Evolutionary conservation across 179 eudicot species (phyloP), one percentile per base, ranked within the genome.

Genomic region (Silene vulgaris): DNA sequence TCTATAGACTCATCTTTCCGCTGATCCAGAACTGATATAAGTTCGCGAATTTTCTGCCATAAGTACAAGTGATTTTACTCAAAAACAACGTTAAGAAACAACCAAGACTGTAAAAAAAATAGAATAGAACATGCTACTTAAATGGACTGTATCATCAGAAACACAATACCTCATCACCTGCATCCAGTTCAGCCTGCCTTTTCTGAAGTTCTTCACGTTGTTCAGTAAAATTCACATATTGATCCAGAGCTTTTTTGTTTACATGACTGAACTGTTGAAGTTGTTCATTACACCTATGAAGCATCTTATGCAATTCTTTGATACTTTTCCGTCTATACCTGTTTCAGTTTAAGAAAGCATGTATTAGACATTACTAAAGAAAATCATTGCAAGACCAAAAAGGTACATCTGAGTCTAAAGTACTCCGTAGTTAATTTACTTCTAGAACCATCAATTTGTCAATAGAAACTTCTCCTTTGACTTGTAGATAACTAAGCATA

Each of bases 1-100:
- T 95, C 99, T 71, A 95, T 92, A 13, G 99, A 91, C 84, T 95
- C 99, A 83, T 95, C 99, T 84, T 93, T 92, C 79, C 97, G 82
- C 84, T 80, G 91, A 76, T 92, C 99, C 85, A 95, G 79, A 75
- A 90, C 97, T 72, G 84, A 66, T 63, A 95, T 93, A 52, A 95
- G 89, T 81, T 95, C 97, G 63, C 80, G 86, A 73, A 95, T 95
- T 92, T 95, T 92, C 99, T 95, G 91, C 85, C 82, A 84, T 35
- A 80, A 71, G 66, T 35, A 83, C 52, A 80, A 71, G 63, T 48
- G 23, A 21, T 13, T 65, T 48, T 21, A 59, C 57, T 71, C 61
- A 77, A 37, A 17, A 17, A 65, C 77, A 30, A 16, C 52, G 54
- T 12, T 40, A 66, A 23, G 45, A 43, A 19, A 71, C 23, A 61